These are phyloP conservation scores for Fomitopsis betulina DNA, from an alignment of 1,284 basidiomycete species.

Conservation along the genomic window DNA sequence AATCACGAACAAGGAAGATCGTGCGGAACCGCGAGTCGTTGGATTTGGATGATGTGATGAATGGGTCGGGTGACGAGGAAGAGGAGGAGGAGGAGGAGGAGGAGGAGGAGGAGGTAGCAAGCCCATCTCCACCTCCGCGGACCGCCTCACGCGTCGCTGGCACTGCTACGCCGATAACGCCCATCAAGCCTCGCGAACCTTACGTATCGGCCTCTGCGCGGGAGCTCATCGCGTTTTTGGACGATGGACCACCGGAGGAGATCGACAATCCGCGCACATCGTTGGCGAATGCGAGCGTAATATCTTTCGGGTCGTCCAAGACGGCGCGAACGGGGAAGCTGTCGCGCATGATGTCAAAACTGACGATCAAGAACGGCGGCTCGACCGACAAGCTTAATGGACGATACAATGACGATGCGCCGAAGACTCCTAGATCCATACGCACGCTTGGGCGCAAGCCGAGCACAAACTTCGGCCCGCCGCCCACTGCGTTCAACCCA, in stretches of 20 bases:
- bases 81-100: constrained; percentile 41
- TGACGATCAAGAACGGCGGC: constrained; percentile 55
- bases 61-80: constrained; percentile 56
- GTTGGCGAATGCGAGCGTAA: constrained; percentile 28
- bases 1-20: constrained; percentile 42
- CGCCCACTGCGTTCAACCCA: constrained; percentile 21
- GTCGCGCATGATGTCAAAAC: constrained; percentile 75
- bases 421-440: constrained; percentile 13
- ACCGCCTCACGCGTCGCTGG: constrained; percentile 8
- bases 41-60: constrained; percentile 71
- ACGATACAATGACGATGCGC: constrained; percentile 20
- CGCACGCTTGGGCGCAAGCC: constrained; percentile 18
- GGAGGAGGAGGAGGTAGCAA: constrained; percentile 30
- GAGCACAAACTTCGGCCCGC: constrained; percentile 11
- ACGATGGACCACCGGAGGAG: constrained; percentile 53
- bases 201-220: constrained; percentile 44
- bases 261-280: constrained; percentile 19
- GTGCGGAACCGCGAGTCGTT: constrained; percentile 61
- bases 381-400: constrained; percentile 41
- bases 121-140: constrained; percentile 14
- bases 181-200: constrained; percentile 17
- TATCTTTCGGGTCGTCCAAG: constrained; percentile 32
- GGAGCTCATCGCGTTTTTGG: constrained; percentile 65
- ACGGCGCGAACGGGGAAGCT: constrained; percentile 47
- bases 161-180: constrained; percentile 14